Percentiles rank a stretch among this genome's conserved stretches.
Conservation (phyloP, 2,329 filamentous ascomycete species). For the Talaromyces sp. region DNA sequence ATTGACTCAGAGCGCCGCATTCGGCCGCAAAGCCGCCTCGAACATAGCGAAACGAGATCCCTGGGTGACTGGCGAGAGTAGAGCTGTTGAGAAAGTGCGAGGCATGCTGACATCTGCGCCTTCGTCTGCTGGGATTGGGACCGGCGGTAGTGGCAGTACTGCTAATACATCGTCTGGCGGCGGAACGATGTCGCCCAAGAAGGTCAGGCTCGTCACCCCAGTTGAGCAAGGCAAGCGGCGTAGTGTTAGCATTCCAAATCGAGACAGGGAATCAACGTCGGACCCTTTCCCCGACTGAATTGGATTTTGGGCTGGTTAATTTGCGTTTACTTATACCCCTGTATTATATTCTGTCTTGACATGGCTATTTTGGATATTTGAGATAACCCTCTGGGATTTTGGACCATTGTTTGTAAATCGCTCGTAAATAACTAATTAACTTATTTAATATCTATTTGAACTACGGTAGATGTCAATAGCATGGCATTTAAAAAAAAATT, state of each 20-base stretch:
- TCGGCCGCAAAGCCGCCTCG: slow-evolving; percentile 27
- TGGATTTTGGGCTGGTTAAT: background rate
- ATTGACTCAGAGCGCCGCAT: slow-evolving; percentile 19
- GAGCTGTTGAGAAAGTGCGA: slow-evolving; percentile 42
- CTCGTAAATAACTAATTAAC: no score
- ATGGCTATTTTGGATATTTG: background rate
- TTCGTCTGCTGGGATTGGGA: slow-evolving; percentile 20
- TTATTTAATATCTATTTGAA: background rate
- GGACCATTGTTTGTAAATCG: background rate
- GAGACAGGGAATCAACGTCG: slow-evolving; percentile 15
- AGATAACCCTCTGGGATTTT: no score
- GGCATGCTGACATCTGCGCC: slow-evolving; percentile 35
- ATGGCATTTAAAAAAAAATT: background rate
- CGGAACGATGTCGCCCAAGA: slow-evolving; percentile 38
- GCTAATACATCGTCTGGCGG: slow-evolving; percentile 23
- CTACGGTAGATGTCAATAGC: background rate
- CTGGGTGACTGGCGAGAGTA: slow-evolving; percentile 41
- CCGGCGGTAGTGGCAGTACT: slow-evolving; percentile 18
- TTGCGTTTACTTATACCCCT: slow-evolving; percentile 12
- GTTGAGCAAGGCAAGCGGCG: slow-evolving; percentile 34
- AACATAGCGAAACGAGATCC: slow-evolving; percentile 41
- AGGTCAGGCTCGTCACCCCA: slow-evolving; percentile 41
- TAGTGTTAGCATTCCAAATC: slow-evolving; percentile 16
- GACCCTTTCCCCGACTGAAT: slow-evolving; percentile 8
- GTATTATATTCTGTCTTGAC: slow-evolving; percentile 8